A percentile compares a stretch with the other conserved stretches of the same genome.
phyloP scores from a whole-genome alignment of 805 yeast species.

The Starmerella potacharoeniae region DNA sequence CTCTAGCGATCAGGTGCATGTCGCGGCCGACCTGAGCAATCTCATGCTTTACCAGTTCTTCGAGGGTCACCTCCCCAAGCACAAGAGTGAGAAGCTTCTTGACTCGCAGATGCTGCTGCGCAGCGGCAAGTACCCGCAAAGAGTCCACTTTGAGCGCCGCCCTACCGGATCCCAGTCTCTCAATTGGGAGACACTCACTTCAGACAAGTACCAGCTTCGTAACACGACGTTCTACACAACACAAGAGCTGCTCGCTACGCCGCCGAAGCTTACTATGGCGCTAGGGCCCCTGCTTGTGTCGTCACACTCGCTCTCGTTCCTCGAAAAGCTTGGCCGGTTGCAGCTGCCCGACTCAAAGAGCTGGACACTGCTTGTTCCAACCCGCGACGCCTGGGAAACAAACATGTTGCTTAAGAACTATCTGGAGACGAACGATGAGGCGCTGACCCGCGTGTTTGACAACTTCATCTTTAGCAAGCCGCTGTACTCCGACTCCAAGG shows the following conservation, averaged over 20 bases:
- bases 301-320: slow-evolving; percentile 49
- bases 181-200: slow-evolving; percentile 45
- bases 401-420: slow-evolving; percentile 51
- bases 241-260: slow-evolving; percentile 50
- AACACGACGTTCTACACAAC: slow-evolving; percentile 57
- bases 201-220: slow-evolving; percentile 40
- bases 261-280: slow-evolving; percentile 51
- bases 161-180: slow-evolving; percentile 30
- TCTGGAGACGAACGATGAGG: slow-evolving; percentile 41
- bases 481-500: slow-evolving; percentile 51
- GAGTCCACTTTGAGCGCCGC: slow-evolving; percentile 37
- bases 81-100: slow-evolving; percentile 25
- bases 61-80: slow-evolving; percentile 31
- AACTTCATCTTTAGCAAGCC: slow-evolving; percentile 51
- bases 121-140: slow-evolving; percentile 56
- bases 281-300: slow-evolving; percentile 55
- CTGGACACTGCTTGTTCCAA: slow-evolving; percentile 69
- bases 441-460: slow-evolving; percentile 43
- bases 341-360: slow-evolving; percentile 46
- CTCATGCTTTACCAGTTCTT: slow-evolving; percentile 50
- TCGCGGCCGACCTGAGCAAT: neutral
- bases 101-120: slow-evolving; percentile 29
- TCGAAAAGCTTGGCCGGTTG: slow-evolving; percentile 42
- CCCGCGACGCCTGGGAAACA: slow-evolving; percentile 58
- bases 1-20: too few species aligned